These are phyloP conservation scores for Datura wrightii DNA, from an alignment of 257 asterid genomes.

Conservation along the genomic window DNA sequence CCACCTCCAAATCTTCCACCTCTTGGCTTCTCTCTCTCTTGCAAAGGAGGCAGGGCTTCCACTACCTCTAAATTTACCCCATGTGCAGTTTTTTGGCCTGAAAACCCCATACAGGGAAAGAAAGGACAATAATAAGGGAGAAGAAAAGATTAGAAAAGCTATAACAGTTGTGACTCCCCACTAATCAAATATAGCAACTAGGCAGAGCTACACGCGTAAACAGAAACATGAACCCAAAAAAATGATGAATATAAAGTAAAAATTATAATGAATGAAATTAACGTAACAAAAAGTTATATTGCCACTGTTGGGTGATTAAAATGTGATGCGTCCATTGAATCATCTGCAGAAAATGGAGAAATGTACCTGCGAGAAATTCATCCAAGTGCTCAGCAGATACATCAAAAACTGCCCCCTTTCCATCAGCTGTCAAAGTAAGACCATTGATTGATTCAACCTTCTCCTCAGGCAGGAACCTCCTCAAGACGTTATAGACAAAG, in stretches of 20 bases:
- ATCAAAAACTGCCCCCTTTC: conserved; percentile 92
- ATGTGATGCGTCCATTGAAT: not conserved
- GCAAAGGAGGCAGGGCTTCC: conserved; percentile 65
- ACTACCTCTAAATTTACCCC: conserved; percentile 74
- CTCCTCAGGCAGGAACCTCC: conserved; percentile 89
- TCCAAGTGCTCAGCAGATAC: conserved; percentile 73
- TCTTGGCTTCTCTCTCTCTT: conserved; percentile 67
- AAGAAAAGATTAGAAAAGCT: not conserved
- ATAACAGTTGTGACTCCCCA: not conserved
- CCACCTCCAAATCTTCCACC: conserved; percentile 58
- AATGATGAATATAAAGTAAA: not conserved
- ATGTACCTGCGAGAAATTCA: conserved; percentile 69
- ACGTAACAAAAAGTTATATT: not conserved
- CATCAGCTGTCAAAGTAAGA: conserved; percentile 85
- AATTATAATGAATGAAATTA: not conserved
- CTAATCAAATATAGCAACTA: not conserved
- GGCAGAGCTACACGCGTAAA: not conserved
- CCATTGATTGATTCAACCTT: conserved; percentile 91
- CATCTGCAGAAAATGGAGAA: conserved; percentile 14
- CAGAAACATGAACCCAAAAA: not conserved
- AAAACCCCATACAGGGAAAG: conserved; percentile 13
- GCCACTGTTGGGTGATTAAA: not conserved
- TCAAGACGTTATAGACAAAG: conserved; percentile 64
- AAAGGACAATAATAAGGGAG: not conserved
- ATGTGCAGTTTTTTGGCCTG: conserved; percentile 68